A percentile compares a stretch with the other conserved stretches of the same genome.
phyloP scores from a whole-genome alignment of 345 rosid species.

The Syzygium oleosum region DNA sequence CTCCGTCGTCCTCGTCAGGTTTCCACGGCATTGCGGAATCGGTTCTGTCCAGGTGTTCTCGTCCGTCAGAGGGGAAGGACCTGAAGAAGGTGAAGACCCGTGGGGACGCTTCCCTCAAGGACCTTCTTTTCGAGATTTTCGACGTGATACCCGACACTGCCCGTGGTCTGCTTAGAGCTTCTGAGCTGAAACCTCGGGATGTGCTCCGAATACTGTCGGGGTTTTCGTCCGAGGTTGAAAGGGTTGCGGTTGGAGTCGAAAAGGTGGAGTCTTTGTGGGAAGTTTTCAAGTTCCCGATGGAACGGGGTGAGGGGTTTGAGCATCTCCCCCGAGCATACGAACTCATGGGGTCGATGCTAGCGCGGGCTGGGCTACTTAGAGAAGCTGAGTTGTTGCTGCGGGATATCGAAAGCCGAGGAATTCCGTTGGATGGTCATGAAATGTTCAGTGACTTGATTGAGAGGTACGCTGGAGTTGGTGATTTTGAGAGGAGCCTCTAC shows the following conservation, averaged over 20 bases:
- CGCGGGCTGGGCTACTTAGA: constrained; percentile 41
- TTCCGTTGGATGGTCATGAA: constrained; percentile 24
- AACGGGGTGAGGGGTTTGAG: constrained; percentile 35
- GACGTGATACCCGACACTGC: constrained; percentile 47
- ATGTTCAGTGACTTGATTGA: constrained; percentile 40
- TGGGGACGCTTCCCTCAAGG: constrained; percentile 28
- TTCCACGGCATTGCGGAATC: constrained; percentile 18
- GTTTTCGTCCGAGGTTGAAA: constrained; percentile 32
- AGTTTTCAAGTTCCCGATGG: constrained; percentile 42
- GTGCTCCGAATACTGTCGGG: constrained; percentile 49
- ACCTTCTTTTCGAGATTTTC: constrained; percentile 44
- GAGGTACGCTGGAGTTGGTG: constrained; percentile 30
- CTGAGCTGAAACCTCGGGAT: constrained; percentile 36
- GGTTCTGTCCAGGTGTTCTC: constrained; percentile 14
- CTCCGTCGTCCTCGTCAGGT: constrained; percentile 21
- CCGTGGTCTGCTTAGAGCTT: constrained; percentile 44
- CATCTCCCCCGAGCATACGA: constrained; percentile 46
- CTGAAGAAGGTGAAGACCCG: constrained; percentile 4
- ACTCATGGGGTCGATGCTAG: constrained; percentile 53
- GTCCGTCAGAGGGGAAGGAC: constrained; percentile 1
- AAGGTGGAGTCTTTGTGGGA: constrained; percentile 63
- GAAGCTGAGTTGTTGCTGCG: constrained; percentile 49
- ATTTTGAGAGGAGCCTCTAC: constrained; percentile 43
- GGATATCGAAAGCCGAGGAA: constrained; percentile 32
- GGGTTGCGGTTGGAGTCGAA: constrained; percentile 16